Conservation (phyloP, 495 filamentous ascomycete genomes). For the Penicillium paxilli region DNA sequence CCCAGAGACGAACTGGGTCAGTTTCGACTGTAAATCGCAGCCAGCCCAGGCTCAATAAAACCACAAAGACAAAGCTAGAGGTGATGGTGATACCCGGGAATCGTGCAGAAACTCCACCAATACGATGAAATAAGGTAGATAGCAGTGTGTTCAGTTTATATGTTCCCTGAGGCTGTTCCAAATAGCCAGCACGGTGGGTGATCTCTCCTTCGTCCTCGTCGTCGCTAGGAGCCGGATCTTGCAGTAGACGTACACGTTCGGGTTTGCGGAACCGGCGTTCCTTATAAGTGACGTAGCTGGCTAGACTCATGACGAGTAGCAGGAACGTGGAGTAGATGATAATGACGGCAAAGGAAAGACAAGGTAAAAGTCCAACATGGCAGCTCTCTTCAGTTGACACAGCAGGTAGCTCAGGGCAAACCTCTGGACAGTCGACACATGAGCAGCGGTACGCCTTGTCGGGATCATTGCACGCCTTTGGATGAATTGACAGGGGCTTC, state of each 20-base stretch:
- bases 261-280: conserved; percentile 70
- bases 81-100: conserved; percentile 83
- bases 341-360: conserved; percentile 88
- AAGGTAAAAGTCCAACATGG: conserved; percentile 82
- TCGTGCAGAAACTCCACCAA: conserved; percentile 78
- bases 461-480: conserved; percentile 84
- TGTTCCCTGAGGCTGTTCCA: conserved; percentile 64
- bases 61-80: conserved; percentile 66
- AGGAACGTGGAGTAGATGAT: conserved; percentile 79
- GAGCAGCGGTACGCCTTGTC: conserved; percentile 85
- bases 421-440: conserved; percentile 85
- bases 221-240: conserved; percentile 79
- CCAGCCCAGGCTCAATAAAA: conserved; percentile 81
- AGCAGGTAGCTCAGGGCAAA: conserved; percentile 78
- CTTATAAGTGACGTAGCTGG: conserved; percentile 72
- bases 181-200: conserved; percentile 65
- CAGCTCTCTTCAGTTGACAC: conserved; percentile 68
- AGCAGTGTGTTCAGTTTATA: conserved; percentile 78
- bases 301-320: conserved; percentile 62
- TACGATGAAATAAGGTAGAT: conserved; percentile 74
- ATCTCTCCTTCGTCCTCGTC: conserved; percentile 84
- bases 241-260: conserved; percentile 80
- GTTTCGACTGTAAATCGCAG: conserved; percentile 80
- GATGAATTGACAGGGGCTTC: conserved; percentile 60
- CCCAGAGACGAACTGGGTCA: conserved; percentile 91